Base-by-base conservation (phyloP, 805 yeast species). In the Saccharomyces kudriavzevii region DNA sequence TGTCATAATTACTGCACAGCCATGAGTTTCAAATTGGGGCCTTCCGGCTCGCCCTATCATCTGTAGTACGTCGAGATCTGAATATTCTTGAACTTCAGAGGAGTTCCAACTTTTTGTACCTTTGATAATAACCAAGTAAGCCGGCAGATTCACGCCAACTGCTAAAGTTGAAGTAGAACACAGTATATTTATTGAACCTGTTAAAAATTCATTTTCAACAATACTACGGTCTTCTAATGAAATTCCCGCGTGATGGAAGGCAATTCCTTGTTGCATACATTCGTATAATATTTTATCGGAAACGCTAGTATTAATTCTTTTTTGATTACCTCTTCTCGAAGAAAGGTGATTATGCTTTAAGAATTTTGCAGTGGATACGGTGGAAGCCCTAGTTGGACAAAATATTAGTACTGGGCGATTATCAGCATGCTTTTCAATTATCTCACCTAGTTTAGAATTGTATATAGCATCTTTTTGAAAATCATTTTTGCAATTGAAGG, bases 11-110 rank as follows among this genome's bases (percentile, higher is more conserved):
- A 80, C 72, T 2, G 81, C 79, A 48, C 72, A 69, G 3, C 76
- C 79, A 35, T 74, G 74, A 3, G 70, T 72, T 58, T 81, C 84
- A 61, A 73, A 80, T 30, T 78, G 82, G 0, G 85, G 84, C 49
- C 85, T 72, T 3, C 87, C 86, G 3, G 86, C 85, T 59, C 86
- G 71, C 2, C 85, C 86, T 64, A 82, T 75, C 87, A 82, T 83
- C 58, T 83, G 86, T 45, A 79, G 63, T 29, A 82, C 67, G 54
- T 81, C 85, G 25, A 80, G 66, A 48, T 78, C 80, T 1, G 82
- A 73, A 61, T 81, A 82, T 54, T 82, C 86, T 35, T 68, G 69
- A 55, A 77, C 72, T 52, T 72, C 77, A 24, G 77, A 77, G 22
- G 75, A 77, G 20, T 64, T 67, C 79, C 85, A 86, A 50, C 79